Conservation (phyloP, 305 asterid species). For the Andrographis paniculata region DNA sequence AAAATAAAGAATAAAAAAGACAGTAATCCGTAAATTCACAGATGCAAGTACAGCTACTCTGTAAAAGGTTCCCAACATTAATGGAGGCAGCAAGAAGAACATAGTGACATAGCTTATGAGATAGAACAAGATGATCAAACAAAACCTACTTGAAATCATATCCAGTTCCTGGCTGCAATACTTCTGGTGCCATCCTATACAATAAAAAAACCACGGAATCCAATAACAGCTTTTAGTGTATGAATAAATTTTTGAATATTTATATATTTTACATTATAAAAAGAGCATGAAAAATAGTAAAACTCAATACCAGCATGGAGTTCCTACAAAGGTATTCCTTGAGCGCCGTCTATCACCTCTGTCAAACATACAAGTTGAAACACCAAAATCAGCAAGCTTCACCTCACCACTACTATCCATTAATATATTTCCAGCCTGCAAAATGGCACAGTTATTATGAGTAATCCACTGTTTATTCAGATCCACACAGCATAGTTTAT, state of each 20-base stretch:
- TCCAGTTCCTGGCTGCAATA: slow-evolving; percentile 97
- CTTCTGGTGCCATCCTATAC: slow-evolving; percentile 99
- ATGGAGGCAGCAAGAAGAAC: not conserved
- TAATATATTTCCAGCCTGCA: slow-evolving; percentile 95
- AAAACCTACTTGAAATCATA: slow-evolving; percentile 93
- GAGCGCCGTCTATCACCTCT: slow-evolving; percentile 96
- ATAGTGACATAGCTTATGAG: not conserved
- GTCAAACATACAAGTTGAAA: slow-evolving; percentile 96
- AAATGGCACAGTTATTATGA: slow-evolving; percentile 16
- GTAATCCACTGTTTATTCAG: slow-evolving; percentile 10
- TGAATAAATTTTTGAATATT: not conserved
- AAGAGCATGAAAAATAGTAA: not conserved
- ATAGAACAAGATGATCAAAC: not conserved
- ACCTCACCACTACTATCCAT: slow-evolving; percentile 80
- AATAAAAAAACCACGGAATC: not conserved
- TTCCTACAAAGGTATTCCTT: slow-evolving; percentile 97
- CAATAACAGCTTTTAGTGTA: not conserved
- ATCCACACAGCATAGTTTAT: slow-evolving; percentile 14
- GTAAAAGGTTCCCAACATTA: not conserved
- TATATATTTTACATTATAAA: not conserved
- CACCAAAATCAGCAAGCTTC: slow-evolving; percentile 99
- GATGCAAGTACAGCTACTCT: not conserved
- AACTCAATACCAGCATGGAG: slow-evolving; percentile 88
- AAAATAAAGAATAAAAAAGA: not conserved
- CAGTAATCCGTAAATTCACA: not conserved